Evolutionary conservation across 306 rosid genomes (phyloP), one percentile per base, ranked within the genome.

Genomic region (Mucuna pruriens): DNA sequence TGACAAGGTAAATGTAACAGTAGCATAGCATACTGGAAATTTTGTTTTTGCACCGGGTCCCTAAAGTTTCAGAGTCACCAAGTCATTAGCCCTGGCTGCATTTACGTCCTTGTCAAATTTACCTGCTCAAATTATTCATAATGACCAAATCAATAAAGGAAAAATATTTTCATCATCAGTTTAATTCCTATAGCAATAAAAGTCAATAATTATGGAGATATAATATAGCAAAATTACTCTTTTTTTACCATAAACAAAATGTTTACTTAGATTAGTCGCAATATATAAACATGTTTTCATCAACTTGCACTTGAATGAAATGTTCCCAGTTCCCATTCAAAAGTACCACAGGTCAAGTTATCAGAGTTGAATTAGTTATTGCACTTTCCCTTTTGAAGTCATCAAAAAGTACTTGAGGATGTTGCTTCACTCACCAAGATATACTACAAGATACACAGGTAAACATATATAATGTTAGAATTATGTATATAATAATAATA

Each of bases 391-490:
- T 74, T 74, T 54, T 31, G 66, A n/a, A 34, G 48, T 51, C 19
- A 36, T 74, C 33, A 11, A 74, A 51, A 73, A 19, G 36, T 20
- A 33, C 48, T 54, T 36, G 66, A 52, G 65, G 49, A 36, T 12
- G 65, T 34, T 72, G 65, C 19, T 36, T 74, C 52, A 54, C 78
- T 74, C 78, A 36, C 78, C 78, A 74, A 74, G 66, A 13, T 54
- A 36, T 19, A 57, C 78, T 13, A 23, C 66, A 54, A 74, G 34
- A 51, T 7, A 29, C 62, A 74, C 36, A 54, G 17, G 78, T 74
- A 6, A 52, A 54, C 13, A 52, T n/a, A n/a, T n/a, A n/a, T 52
- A 54, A 20, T 4, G 48, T 73, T 19, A 73, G 66, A 74, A 74
- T 42, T n/a, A n/a, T n/a, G n/a, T n/a, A n/a, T n/a, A n/a, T n/a